Conservation (phyloP, 257 asterid species). For the Orobanche coerulescens region DNA sequence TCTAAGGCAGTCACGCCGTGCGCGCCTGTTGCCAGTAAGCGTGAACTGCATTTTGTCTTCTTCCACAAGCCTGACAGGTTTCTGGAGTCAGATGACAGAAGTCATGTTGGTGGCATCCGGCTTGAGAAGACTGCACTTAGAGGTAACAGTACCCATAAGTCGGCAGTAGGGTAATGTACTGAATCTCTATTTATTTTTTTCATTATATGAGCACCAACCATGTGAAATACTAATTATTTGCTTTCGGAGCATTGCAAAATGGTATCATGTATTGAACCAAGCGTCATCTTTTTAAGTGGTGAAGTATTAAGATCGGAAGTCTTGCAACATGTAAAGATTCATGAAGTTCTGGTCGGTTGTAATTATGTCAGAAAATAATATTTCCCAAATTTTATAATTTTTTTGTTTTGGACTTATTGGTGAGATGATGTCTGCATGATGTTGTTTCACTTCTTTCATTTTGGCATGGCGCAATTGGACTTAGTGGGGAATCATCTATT, state of each 20-base stretch:
- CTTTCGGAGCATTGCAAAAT: not conserved
- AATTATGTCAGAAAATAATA: not conserved
- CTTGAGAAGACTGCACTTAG: slow-evolving; percentile 68
- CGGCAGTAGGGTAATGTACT: no score
- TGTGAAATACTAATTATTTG: not conserved
- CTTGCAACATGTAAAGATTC: no score
- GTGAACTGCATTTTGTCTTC: slow-evolving; percentile 85
- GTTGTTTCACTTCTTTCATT: not conserved
- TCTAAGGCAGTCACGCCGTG: slow-evolving; percentile 52
- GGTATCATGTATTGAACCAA: not conserved
- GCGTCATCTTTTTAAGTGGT: no score
- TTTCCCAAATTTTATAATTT: not conserved
- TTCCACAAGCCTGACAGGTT: slow-evolving; percentile 74
- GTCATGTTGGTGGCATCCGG: slow-evolving; percentile 56
- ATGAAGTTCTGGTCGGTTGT: no score
- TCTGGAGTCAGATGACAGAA: slow-evolving; percentile 39
- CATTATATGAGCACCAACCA: no score
- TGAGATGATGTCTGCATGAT: not conserved
- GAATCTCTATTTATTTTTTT: no score
- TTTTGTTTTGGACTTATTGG: not conserved
- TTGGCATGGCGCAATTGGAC: not conserved
- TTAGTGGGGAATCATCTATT: not conserved
- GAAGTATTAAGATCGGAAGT: no score
- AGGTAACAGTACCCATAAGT: slow-evolving; percentile 45
- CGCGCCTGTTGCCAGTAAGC: slow-evolving; percentile 36